Evolutionary conservation across 768 basidiomycete species (phyloP).

Genomic region (Cantharellus anzutake): DNA sequence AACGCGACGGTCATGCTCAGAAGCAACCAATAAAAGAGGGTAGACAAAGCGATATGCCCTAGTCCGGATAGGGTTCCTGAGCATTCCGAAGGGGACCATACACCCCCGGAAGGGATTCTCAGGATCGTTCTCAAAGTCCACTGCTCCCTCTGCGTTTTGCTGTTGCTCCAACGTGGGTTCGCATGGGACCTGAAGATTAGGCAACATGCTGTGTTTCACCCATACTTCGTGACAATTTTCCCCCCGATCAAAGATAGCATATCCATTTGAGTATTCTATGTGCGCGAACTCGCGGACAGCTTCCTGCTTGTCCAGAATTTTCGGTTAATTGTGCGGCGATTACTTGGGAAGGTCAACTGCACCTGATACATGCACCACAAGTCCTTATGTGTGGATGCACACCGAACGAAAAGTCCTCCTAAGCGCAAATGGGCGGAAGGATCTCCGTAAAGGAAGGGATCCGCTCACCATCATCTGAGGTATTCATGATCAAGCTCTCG

Average conservation of each 20-base stretch:
- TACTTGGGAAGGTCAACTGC: background rate
- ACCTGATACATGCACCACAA: conserved; percentile 44
- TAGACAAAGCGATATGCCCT: conserved; percentile 49
- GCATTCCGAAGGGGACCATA: conserved; percentile 43
- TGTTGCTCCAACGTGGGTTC: background rate
- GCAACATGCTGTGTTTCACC: conserved; percentile 13
- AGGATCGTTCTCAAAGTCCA: background rate
- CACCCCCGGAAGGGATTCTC: conserved; percentile 22
- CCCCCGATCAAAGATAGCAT: conserved; percentile 45
- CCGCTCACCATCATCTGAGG: conserved; percentile 15
- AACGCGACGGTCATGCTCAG: conserved; percentile 18
- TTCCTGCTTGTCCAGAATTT: conserved; percentile 16
- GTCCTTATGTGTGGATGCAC: conserved; percentile 27
- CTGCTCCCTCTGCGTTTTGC: background rate
- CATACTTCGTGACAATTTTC: conserved; percentile 49
- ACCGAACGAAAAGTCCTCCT: conserved; percentile 42
- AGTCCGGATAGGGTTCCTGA: conserved; percentile 26
- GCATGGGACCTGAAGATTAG: background rate
- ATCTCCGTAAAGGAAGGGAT: background rate
- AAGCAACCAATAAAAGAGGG: conserved; percentile 39
- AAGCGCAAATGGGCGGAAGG: conserved; percentile 1
- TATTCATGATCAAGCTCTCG: conserved; percentile 39
- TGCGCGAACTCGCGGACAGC: conserved; percentile 39
- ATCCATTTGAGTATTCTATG: conserved; percentile 55
- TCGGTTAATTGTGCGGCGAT: background rate